A percentile compares a stretch with the other conserved stretches of the same genome.
These are phyloP conservation scores for Aspergillus mulundensis DNA, from an alignment of 495 filamentous ascomycete species.

Conservation along the genomic window DNA sequence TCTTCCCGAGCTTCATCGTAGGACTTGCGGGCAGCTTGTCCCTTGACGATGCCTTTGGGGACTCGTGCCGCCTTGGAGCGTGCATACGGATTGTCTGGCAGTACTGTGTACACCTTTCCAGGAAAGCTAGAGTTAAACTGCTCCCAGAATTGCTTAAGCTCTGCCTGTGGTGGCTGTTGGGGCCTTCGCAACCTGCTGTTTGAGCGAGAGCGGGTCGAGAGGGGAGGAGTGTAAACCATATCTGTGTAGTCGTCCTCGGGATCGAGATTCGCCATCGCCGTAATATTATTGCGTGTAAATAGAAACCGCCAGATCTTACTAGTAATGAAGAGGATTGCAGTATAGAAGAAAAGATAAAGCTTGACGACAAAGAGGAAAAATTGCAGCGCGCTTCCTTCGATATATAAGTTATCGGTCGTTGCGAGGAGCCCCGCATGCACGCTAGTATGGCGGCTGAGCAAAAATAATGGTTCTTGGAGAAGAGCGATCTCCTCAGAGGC, in stretches of 20 bases:
- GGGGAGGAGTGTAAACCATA: slow-evolving; percentile 24
- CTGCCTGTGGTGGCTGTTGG: slow-evolving; percentile 63
- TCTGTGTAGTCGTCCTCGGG: slow-evolving; percentile 32
- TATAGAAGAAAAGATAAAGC: not conserved
- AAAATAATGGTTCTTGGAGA: slow-evolving; percentile 7
- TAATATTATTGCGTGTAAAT: not conserved
- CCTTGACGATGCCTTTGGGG: slow-evolving; percentile 48
- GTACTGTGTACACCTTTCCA: slow-evolving; percentile 61
- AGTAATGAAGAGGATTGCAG: not conserved
- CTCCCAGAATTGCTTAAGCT: slow-evolving; percentile 73
- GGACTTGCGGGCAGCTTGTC: slow-evolving; percentile 55
- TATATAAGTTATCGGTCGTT: not conserved
- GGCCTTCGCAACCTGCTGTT: slow-evolving; percentile 43
- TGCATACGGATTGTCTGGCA: slow-evolving; percentile 70
- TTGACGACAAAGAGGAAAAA: not conserved
- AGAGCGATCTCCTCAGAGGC: not conserved
- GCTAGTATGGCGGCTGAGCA: slow-evolving; percentile 7
- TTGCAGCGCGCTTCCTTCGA: not conserved
- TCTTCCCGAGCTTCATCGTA: slow-evolving; percentile 69
- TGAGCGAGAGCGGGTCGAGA: slow-evolving; percentile 37
- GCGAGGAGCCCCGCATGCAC: slow-evolving; percentile 4
- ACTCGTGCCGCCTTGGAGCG: slow-evolving; percentile 54
- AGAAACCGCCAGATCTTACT: not conserved
- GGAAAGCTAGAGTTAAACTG: slow-evolving; percentile 64
- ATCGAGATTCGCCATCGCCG: slow-evolving; percentile 21